A percentile compares a stretch with the other conserved stretches of the same genome.
Evolutionary conservation across 2,329 filamentous ascomycete genomes (phyloP).

Genomic region (Trichoderma aggressivum): DNA sequence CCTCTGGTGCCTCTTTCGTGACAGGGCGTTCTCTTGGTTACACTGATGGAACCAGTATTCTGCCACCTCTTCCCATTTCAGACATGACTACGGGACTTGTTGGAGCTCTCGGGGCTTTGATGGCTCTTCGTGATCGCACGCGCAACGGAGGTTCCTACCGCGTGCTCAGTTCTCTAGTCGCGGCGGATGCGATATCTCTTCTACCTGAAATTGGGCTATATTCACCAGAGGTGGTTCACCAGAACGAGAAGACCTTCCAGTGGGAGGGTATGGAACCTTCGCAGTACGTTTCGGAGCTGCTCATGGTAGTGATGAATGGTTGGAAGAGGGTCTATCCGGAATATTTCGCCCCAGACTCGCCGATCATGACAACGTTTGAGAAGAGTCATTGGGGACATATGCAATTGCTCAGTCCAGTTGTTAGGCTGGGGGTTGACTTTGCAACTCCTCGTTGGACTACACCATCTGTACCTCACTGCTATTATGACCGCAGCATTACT

Average conservation of each 20-base stretch:
- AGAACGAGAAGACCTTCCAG: background rate
- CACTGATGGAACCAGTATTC: background rate
- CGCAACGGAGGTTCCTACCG: background rate
- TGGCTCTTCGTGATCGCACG: background rate
- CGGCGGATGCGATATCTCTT: background rate
- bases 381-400: background rate
- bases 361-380: background rate
- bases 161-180: background rate
- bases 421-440: background rate
- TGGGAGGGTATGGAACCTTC: background rate
- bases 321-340: background rate
- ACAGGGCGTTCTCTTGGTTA: constrained; percentile 28
- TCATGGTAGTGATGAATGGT: background rate
- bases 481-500: background rate
- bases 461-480: background rate
- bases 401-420: background rate
- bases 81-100: background rate
- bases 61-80: background rate
- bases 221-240: background rate
- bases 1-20: constrained; percentile 34
- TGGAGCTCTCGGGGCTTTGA: background rate
- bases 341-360: background rate
- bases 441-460: background rate
- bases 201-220: background rate
- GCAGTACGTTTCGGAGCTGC: background rate